These are phyloP conservation scores for Talinum fruticosum DNA, from an alignment of 148 eudicot species.

Conservation along the genomic window DNA sequence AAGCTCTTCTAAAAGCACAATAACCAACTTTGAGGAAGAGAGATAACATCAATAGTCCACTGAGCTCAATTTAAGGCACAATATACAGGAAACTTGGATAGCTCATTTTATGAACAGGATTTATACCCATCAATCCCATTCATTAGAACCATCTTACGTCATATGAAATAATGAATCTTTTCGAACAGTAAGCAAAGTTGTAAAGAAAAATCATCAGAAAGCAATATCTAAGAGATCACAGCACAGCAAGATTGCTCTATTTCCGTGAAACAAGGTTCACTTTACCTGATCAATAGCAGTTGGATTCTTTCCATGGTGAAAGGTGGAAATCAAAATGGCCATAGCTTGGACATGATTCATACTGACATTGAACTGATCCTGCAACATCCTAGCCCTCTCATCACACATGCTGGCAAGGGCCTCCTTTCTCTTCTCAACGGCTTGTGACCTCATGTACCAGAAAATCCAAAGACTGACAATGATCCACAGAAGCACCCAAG, in stretches of 20 bases:
- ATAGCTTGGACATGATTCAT: conserved; percentile 95
- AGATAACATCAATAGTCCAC: background rate
- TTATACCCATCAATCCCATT: background rate
- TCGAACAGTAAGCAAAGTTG: background rate
- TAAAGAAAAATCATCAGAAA: background rate
- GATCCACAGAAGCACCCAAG: conserved; percentile 56
- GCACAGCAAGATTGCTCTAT: background rate
- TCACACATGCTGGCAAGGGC: conserved; percentile 87
- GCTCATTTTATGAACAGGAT: background rate
- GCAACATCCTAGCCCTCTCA: conserved; percentile 96
- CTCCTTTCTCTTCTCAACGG: conserved; percentile 78
- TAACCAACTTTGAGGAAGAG: background rate
- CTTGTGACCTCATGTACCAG: conserved; percentile 60
- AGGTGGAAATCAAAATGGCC: conserved; percentile 82
- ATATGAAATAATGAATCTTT: background rate
- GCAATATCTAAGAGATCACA: background rate
- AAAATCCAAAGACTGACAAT: conserved; percentile 40
- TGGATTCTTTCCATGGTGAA: conserved; percentile 81
- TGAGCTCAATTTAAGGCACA: conserved; percentile 1
- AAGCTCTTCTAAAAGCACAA: background rate
- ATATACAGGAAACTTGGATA: background rate
- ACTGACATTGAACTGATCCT: conserved; percentile 97
- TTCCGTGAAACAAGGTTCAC: background rate
- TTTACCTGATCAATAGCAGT: conserved; percentile 96
- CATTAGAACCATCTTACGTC: background rate